Percentiles rank a stretch among this genome's conserved stretches.
These are phyloP conservation scores for Stagonosporopsis tanaceti DNA, from an alignment of 2,329 filamentous ascomycete species.

Conservation along the genomic window DNA sequence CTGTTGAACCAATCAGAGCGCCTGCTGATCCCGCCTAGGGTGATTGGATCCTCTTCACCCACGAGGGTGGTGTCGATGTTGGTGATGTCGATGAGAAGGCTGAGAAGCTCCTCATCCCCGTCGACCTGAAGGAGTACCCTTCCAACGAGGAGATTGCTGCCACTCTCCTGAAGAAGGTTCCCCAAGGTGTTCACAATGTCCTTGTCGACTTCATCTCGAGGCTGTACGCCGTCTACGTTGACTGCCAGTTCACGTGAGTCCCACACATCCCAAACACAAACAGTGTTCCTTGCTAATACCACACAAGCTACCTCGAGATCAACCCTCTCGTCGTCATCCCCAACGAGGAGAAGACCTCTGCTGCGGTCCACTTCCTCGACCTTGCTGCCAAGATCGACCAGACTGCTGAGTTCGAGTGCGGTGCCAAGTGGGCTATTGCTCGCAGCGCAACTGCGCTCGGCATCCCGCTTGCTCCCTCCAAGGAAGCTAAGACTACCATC, in stretches of 20 bases:
- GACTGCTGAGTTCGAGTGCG: slow-evolving; percentile 98
- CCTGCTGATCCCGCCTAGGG: slow-evolving; percentile 67
- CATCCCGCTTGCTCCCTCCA: slow-evolving; percentile 68
- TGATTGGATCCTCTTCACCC: slow-evolving; percentile 99
- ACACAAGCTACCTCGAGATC: slow-evolving; percentile 86
- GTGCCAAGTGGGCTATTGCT: slow-evolving; percentile 98
- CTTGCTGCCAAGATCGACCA: slow-evolving; percentile 98
- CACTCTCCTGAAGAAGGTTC: slow-evolving; percentile 88
- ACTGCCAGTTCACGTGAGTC: slow-evolving; percentile 90
- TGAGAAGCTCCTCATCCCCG: slow-evolving; percentile 96
- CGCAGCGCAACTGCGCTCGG: slow-evolving; percentile 89
- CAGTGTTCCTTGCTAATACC: slow-evolving; percentile 23
- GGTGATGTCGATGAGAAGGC: slow-evolving; percentile 99
- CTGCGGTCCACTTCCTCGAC: slow-evolving; percentile 97
- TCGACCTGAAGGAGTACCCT: slow-evolving; percentile 92
- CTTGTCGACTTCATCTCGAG: slow-evolving; percentile 99
- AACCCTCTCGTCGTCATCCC: slow-evolving; percentile 98
- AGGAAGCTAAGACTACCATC: slow-evolving; percentile 82
- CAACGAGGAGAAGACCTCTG: slow-evolving; percentile 89
- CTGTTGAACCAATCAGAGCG: slow-evolving; percentile 38
- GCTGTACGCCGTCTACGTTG: slow-evolving; percentile 97
- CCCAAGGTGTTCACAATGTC: slow-evolving; percentile 95
- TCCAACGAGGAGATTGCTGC: slow-evolving; percentile 93
- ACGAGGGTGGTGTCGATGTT: slow-evolving; percentile 99
- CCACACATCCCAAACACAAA: not conserved